These are phyloP conservation scores for Rhazya stricta DNA, from an alignment of 257 asterid species.

Conservation along the genomic window DNA sequence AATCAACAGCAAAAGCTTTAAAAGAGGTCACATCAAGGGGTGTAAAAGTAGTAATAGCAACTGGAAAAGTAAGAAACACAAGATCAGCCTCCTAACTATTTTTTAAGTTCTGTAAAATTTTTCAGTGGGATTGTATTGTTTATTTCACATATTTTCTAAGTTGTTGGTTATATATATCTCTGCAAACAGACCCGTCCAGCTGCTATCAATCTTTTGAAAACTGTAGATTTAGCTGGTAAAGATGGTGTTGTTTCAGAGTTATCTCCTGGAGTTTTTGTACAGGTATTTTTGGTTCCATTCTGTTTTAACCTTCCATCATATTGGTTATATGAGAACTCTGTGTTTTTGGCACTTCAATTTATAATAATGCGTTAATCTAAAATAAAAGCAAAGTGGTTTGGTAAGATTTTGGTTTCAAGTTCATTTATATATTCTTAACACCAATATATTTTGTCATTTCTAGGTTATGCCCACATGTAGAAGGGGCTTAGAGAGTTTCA, in stretches of 20 bases:
- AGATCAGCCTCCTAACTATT: conserved; percentile 7
- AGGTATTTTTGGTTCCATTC: conserved; percentile 40
- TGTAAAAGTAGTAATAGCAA: conserved; percentile 87
- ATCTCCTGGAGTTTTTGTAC: conserved; percentile 91
- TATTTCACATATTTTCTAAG: conserved; percentile 15
- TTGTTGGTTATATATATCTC: conserved; percentile 17
- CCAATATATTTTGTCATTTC: background rate
- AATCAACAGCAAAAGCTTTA: conserved; percentile 71
- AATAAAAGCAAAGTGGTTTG: background rate
- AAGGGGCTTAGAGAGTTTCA: background rate
- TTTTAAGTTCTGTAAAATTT: conserved; percentile 11
- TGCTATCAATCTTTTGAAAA: conserved; percentile 55
- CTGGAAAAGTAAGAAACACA: conserved; percentile 76
- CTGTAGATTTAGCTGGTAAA: conserved; percentile 72
- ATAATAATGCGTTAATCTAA: background rate
- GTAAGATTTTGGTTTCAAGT: background rate
- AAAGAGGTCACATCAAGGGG: conserved; percentile 90
- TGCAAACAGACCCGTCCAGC: conserved; percentile 84
- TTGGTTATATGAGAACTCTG: background rate
- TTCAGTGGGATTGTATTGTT: conserved; percentile 17
- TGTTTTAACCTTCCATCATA: background rate
- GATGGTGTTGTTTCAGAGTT: conserved; percentile 72
- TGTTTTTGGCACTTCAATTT: background rate
- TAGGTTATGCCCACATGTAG: background rate
- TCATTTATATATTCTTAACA: background rate